phyloP scores from a whole-genome alignment of 202 grass and related monocot genomes.

The Cymbopogon flexuosus region DNA sequence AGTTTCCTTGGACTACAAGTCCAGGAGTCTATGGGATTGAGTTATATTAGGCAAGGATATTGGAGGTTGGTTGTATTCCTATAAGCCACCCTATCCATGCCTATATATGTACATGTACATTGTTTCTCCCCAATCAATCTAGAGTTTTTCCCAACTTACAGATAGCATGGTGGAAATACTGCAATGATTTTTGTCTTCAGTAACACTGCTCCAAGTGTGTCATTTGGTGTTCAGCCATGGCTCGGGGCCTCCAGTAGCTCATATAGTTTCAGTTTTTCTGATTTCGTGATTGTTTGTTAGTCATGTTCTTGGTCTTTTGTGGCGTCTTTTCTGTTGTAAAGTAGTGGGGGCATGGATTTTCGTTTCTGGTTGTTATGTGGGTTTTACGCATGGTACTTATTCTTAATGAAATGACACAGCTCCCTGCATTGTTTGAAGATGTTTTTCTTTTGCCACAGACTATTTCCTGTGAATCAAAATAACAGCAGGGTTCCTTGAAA shows the following conservation, averaged over 20 bases:
- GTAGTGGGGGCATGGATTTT: too few species aligned
- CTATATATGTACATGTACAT: too few species aligned
- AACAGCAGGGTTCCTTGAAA: background rate
- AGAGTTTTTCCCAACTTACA: too few species aligned
- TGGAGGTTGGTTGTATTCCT: too few species aligned
- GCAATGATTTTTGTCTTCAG: background rate
- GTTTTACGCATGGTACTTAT: background rate
- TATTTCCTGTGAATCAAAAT: slow-evolving; percentile 13
- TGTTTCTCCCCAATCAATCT: too few species aligned
- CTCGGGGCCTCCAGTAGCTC: background rate
- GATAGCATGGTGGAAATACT: background rate
- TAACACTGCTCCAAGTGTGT: background rate
- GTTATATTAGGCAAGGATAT: too few species aligned
- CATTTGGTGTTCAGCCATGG: background rate
- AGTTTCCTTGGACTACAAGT: too few species aligned
- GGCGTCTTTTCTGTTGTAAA: too few species aligned
- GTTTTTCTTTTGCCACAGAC: background rate
- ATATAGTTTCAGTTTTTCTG: background rate
- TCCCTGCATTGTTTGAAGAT: background rate
- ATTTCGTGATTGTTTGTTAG: background rate
- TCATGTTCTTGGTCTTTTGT: background rate
- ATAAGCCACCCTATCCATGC: too few species aligned
- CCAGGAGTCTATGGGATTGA: too few species aligned
- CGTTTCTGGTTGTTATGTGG: background rate
- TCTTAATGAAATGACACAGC: background rate